A percentile compares a stretch with the other conserved stretches of the same genome.
These are phyloP conservation scores for Spergularia marina DNA, from an alignment of 148 eudicot genomes.

Conservation along the genomic window DNA sequence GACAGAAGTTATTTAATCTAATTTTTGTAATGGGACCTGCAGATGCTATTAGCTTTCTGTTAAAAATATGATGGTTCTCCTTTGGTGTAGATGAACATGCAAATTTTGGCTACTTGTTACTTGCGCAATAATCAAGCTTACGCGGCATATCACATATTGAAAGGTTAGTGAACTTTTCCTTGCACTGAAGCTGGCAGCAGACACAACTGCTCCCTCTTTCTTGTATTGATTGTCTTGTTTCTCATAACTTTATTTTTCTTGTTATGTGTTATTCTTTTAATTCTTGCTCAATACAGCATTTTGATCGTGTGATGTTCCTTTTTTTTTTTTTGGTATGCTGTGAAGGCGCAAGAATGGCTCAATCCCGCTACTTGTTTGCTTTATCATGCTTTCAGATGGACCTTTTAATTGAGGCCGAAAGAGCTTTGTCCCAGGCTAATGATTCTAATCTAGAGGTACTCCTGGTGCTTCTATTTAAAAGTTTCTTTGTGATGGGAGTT, in stretches of 20 bases:
- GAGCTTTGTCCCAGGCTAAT: slow-evolving; percentile 64
- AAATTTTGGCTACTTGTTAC: slow-evolving; percentile 81
- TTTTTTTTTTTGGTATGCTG: slow-evolving; percentile 13
- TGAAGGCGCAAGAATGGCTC: slow-evolving; percentile 83
- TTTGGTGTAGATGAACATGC: slow-evolving; percentile 68
- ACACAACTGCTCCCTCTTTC: neutral
- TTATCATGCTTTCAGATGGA: slow-evolving; percentile 93
- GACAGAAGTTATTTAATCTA: no score
- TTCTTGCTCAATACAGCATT: neutral
- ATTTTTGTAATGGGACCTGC: neutral
- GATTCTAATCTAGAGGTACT: slow-evolving; percentile 83
- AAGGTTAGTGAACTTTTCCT: slow-evolving; percentile 45
- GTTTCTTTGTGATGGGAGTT: neutral
- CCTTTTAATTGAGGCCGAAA: slow-evolving; percentile 85
- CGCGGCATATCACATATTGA: slow-evolving; percentile 76
- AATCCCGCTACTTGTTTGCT: slow-evolving; percentile 97
- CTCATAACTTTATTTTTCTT: neutral
- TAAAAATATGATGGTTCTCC: neutral
- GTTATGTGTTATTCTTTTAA: neutral
- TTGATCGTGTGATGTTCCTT: slow-evolving; percentile 3
- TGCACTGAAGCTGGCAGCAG: neutral
- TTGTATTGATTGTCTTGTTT: neutral
- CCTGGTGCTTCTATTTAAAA: neutral
- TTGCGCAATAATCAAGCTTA: slow-evolving; percentile 85
- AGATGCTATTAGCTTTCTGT: slow-evolving; percentile 4